phyloP scores from a whole-genome alignment of 23 red algal species.

The Chondrus crispus region DNA sequence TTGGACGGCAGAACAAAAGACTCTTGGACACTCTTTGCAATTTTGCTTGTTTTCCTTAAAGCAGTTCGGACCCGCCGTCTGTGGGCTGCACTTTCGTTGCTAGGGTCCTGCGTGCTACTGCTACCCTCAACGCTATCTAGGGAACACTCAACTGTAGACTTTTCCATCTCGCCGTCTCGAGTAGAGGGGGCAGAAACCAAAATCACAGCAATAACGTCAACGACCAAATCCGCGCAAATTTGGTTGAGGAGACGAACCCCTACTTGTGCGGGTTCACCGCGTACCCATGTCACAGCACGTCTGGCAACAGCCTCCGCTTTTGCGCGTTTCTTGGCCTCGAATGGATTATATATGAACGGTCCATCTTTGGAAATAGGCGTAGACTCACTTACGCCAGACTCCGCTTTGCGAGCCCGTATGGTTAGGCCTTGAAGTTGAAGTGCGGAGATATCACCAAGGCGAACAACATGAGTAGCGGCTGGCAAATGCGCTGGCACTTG shows the following conservation, averaged over 20 bases:
- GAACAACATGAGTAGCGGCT: conserved; percentile 1
- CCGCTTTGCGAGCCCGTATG: neutral
- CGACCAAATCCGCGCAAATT: conserved; percentile 23
- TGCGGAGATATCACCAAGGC: neutral
- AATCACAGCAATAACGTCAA: conserved; percentile 61
- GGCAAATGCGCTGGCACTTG: conserved; percentile 49
- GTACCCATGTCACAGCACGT: conserved; percentile 67
- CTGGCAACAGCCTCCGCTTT: conserved; percentile 37
- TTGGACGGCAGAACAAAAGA: conserved; percentile 3
- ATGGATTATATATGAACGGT: conserved; percentile 74
- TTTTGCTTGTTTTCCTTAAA: neutral
- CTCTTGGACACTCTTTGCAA: conserved; percentile 37
- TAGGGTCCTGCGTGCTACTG: neutral
- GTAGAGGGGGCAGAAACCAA: neutral
- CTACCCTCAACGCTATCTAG: neutral
- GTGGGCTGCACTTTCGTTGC: neutral
- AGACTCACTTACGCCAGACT: neutral
- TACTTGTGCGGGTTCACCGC: conserved; percentile 40
- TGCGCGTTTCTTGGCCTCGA: conserved; percentile 43
- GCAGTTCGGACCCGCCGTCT: conserved; percentile 7
- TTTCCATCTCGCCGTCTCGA: neutral
- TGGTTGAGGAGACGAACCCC: conserved; percentile 14
- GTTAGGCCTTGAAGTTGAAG: conserved; percentile 22
- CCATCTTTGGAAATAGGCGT: neutral
- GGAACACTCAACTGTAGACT: neutral